Percentiles rank a stretch among this genome's conserved stretches.
phyloP scores from a whole-genome alignment of 257 asterid species.

The Salvia splendens region DNA sequence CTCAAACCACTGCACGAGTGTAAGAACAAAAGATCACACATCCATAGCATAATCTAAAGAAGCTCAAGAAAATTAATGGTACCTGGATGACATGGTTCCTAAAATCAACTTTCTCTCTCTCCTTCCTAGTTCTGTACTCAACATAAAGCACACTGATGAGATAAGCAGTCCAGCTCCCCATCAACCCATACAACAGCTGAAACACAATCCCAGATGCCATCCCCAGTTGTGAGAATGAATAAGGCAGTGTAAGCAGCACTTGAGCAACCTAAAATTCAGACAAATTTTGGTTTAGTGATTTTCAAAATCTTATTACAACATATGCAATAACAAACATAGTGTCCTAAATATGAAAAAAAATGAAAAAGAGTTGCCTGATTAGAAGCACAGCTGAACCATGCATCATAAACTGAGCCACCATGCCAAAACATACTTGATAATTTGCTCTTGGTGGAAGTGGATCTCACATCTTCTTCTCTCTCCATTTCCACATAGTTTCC shows the following conservation, averaged over 20 bases:
- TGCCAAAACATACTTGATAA: slow-evolving; percentile 73
- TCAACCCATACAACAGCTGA: slow-evolving; percentile 74
- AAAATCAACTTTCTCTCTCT: slow-evolving; percentile 85
- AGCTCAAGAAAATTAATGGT: too few species aligned
- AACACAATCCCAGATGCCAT: slow-evolving; percentile 72
- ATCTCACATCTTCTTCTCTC: slow-evolving; percentile 49
- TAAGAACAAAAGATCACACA: not conserved
- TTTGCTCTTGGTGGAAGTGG: slow-evolving; percentile 46
- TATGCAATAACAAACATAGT: not conserved
- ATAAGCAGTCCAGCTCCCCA: slow-evolving; percentile 96
- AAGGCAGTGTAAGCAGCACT: slow-evolving; percentile 83
- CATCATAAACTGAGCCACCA: slow-evolving; percentile 95
- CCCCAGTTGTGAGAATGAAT: slow-evolving; percentile 90
- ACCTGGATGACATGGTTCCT: slow-evolving; percentile 93
- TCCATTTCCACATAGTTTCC: slow-evolving; percentile 88
- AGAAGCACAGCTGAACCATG: slow-evolving; percentile 93
- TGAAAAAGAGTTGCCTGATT: slow-evolving; percentile 52
- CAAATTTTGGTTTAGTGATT: not conserved
- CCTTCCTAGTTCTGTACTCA: slow-evolving; percentile 85
- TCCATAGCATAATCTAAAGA: too few species aligned
- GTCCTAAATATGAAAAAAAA: not conserved
- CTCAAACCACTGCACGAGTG: slow-evolving; percentile 74
- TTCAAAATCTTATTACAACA: slow-evolving; percentile 2
- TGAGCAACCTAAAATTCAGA: slow-evolving; percentile 65
- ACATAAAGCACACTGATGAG: slow-evolving; percentile 78